Base-by-base conservation (phyloP, 2,329 filamentous ascomycete species). In the Aspergillus sp. region DNA sequence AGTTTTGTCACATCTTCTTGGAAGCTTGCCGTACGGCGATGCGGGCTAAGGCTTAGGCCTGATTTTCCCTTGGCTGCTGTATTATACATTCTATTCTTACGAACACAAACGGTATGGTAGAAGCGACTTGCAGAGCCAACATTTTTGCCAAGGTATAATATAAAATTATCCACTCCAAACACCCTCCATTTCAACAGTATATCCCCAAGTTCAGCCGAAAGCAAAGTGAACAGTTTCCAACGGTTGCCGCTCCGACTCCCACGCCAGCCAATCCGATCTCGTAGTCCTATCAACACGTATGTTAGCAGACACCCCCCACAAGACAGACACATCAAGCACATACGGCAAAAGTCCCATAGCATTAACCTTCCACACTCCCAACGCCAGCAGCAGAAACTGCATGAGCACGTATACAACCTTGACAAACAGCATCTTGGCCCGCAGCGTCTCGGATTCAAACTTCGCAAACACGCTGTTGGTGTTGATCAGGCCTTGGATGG, bases 291-390 rank as follows among this genome's bases (percentile, higher is more conserved):
- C 6, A 40, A 21, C 11, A 31, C 11, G 47, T 3, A 50, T 3
- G 21, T 47, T 27, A 44, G 50, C 41, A 33, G 27, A 31, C 27
- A 31, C 9, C 3, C 24, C 24, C 3, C 9, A 8, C 27, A 31
- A 31, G 3, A 31, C 40, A 6, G 15, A 6, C 17, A n/a, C 9
- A 49, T 21, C 39, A 14, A 50, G 5, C 24, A 85, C 90, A 73
- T 82, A 93, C 86, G 95, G 95, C 74, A 99, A 80, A 66, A 99
- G 77, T 0, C 95, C 95, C 95, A 99, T 99, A 39, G 85, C 87
- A 75, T 98, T 96, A 27, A 99, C 87, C 77, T 99, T 99, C 91
- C 92, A 99, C 52, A 99, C 80, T 3, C 95, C 95, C 70, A 99
- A 79, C 0, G 82, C 92, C 67, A 99, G 75, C 52, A 93, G 89